Conservation (phyloP, 306 rosid species). For the Carpinus fangiana region DNA sequence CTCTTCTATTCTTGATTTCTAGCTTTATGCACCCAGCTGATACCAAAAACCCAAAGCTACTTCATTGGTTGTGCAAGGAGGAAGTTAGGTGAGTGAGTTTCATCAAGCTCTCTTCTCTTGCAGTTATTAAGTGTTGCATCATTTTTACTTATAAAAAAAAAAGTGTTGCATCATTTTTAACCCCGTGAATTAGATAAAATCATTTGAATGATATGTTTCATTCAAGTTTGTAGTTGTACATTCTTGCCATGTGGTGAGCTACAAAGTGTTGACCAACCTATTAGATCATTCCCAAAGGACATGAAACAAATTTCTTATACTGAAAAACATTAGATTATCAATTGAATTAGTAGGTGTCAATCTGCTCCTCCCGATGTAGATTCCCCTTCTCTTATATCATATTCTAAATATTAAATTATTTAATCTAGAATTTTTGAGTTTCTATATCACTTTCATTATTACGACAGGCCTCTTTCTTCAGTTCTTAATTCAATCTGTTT, state of each 20-base stretch:
- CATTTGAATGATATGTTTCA: not conserved
- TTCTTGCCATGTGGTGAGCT: not conserved
- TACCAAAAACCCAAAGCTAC: constrained; percentile 76
- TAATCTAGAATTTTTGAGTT: not conserved
- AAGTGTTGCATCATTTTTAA: not conserved
- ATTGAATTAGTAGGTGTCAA: not conserved
- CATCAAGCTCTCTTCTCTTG: constrained; percentile 14
- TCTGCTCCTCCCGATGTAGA: not conserved
- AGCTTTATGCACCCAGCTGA: constrained; percentile 97
- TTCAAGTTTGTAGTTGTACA: not conserved
- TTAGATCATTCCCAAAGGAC: not conserved
- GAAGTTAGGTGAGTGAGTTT: constrained; percentile 69
- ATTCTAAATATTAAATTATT: not conserved
- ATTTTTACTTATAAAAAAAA: too few relatives aligned
- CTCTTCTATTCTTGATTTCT: constrained; percentile 15
- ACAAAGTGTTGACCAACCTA: not conserved
- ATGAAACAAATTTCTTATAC: not conserved
- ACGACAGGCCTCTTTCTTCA: not conserved
- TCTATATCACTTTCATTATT: not conserved
- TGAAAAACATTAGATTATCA: not conserved
- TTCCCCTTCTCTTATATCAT: not conserved
- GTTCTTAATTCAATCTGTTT: not conserved
- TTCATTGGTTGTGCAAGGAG: constrained; percentile 87
- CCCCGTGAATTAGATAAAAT: not conserved
- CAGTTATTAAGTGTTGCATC: not conserved